Conservation (phyloP, 129 eudicot genomes). For the Daucus carota region DNA sequence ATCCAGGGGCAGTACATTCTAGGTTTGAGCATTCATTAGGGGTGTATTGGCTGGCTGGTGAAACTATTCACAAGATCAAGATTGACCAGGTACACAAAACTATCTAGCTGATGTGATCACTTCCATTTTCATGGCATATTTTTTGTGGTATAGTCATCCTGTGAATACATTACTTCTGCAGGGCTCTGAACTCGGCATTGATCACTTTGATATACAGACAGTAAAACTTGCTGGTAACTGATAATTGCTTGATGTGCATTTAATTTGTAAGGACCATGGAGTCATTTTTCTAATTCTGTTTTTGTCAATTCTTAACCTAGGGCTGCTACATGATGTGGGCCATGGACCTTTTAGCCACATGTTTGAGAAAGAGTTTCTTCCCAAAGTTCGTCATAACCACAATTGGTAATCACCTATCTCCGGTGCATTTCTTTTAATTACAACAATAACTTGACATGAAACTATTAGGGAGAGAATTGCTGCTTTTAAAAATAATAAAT, state of each 20-base stretch:
- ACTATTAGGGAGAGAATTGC: background rate
- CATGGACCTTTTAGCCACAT: slow-evolving; percentile 96
- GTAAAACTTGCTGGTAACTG: slow-evolving; percentile 77
- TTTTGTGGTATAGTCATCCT: slow-evolving; percentile 1
- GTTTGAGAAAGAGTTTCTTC: slow-evolving; percentile 85
- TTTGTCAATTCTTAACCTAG: slow-evolving; percentile 23
- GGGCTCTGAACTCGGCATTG: slow-evolving; percentile 81
- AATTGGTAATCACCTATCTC: slow-evolving; percentile 39
- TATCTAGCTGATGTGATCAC: slow-evolving; percentile 7
- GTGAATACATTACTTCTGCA: slow-evolving; percentile 22
- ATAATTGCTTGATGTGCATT: slow-evolving; percentile 6
- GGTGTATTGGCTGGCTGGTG: slow-evolving; percentile 92
- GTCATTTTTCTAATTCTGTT: slow-evolving; percentile 7
- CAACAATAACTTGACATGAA: background rate
- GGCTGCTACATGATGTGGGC: slow-evolving; percentile 89
- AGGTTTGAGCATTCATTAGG: slow-evolving; percentile 97
- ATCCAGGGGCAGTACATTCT: slow-evolving; percentile 98
- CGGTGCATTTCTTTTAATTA: background rate
- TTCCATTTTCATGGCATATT: slow-evolving; percentile 13
- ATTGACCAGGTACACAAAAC: slow-evolving; percentile 42
- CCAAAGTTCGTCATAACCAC: slow-evolving; percentile 38
- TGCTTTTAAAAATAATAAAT: no score
- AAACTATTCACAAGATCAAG: slow-evolving; percentile 50
- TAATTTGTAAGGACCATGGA: slow-evolving; percentile 2
- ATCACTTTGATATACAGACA: slow-evolving; percentile 55